Evolutionary conservation across 441 rosid species (phyloP), one percentile per base, ranked within the genome.

Genomic region (Rhodomyrtus psidioides): DNA sequence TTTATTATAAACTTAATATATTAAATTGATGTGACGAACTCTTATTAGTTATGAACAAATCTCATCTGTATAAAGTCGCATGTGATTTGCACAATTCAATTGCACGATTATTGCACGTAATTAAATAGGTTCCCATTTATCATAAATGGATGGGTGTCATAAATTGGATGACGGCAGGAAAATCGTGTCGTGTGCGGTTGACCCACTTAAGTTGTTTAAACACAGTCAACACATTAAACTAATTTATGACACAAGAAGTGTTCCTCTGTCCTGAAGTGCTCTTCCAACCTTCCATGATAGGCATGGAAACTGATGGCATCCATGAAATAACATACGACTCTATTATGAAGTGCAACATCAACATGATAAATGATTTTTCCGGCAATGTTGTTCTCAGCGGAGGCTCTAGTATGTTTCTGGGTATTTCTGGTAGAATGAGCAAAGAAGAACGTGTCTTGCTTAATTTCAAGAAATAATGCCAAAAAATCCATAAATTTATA

Each of bases 281-380:
- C 82, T 93, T 90, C 94, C 95, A 92, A 60, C 95, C 98, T 82
- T 92, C 96, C 59, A 90, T 94, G 94, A 89, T 94, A 0, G 98
- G 98, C n/a, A 95, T 93, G 96, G 97, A 95, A 90, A 85, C 94
- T 60, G 90, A 88, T 53, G 95, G 97, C 85, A 94, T 94, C 26
- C 95, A 94, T 15, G 94, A 94, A 87, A 92, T 94, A 51, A 90
- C 94, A 9, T 91, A 92, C 91, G 91, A 93, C 87, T 93, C 95
- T 60, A 93, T 94, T 91, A 91, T 93, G 95, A 92, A 91, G 92
- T 92, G 95, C 53, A 95, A 94, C 24, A 95, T 94, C 0, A 94
- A 94, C 83, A 91, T 91, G 79, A 92, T 92, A 88, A 92, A 89
- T 92, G 94, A 92, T 62, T 89, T 91, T 62, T 93, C 89, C 74